Percentiles rank a stretch among this genome's conserved stretches.
These are phyloP conservation scores for Amaranthus tricolor DNA, from an alignment of 179 eudicot species.

Conservation along the genomic window DNA sequence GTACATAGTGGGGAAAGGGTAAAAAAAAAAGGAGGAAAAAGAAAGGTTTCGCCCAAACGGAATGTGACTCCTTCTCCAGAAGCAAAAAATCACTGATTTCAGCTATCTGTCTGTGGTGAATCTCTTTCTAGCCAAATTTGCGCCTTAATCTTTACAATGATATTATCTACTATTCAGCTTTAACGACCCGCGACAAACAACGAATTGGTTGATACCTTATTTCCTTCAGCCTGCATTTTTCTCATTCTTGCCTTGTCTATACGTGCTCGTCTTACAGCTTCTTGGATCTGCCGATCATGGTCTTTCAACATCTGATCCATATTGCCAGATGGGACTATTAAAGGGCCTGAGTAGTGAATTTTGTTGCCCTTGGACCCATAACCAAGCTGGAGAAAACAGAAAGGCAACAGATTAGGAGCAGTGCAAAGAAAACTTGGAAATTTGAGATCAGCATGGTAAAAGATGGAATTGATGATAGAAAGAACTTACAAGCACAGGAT, in stretches of 20 bases:
- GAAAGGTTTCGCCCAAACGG: slow-evolving; percentile 1
- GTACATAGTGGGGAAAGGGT: slow-evolving; percentile 19
- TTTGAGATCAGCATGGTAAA: background rate
- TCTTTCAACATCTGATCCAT: slow-evolving; percentile 87
- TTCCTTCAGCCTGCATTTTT: slow-evolving; percentile 57
- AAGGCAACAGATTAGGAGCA: slow-evolving; percentile 4
- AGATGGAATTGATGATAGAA: background rate
- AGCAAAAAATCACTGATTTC: slow-evolving; percentile 23
- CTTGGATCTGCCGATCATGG: slow-evolving; percentile 90
- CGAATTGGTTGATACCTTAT: slow-evolving; percentile 44
- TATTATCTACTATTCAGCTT: slow-evolving; percentile 25
- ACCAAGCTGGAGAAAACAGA: slow-evolving; percentile 54
- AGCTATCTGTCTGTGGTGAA: slow-evolving; percentile 18
- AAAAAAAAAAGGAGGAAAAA: slow-evolving; percentile 2
- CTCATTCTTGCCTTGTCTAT: slow-evolving; percentile 67
- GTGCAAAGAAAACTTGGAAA: background rate
- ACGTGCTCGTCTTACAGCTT: slow-evolving; percentile 83
- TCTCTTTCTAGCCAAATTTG: slow-evolving; percentile 18
- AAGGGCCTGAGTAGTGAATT: slow-evolving; percentile 94
- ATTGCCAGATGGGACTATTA: slow-evolving; percentile 76
- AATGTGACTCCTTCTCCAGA: slow-evolving; percentile 19
- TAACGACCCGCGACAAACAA: slow-evolving; percentile 58
- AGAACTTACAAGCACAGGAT: slow-evolving; percentile 72
- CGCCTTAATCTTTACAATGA: slow-evolving; percentile 32
- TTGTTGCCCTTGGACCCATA: slow-evolving; percentile 78